These are phyloP conservation scores for Russula ochroleuca DNA, from an alignment of 768 basidiomycete species.

Conservation along the genomic window DNA sequence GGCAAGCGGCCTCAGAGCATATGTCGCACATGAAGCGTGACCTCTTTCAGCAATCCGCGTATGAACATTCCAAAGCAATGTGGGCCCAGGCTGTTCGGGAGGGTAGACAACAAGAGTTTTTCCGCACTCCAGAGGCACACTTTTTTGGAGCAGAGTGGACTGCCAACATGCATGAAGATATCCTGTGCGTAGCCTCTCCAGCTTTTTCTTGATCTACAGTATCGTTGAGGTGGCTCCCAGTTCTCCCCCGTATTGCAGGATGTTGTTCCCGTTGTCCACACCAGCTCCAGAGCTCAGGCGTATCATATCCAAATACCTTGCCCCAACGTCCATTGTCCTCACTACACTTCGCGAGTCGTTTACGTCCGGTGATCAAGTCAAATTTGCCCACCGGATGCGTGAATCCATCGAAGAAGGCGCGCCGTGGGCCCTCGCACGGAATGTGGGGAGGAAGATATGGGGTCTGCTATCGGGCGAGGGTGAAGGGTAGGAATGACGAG, in stretches of 20 bases:
- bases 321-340: constrained; percentile 52
- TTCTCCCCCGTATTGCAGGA: constrained; percentile 36
- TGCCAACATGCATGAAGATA: constrained; percentile 23
- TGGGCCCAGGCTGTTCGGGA: constrained; percentile 51
- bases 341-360: constrained; percentile 51
- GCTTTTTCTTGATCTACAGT: background rate
- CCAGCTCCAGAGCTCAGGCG: constrained; percentile 51
- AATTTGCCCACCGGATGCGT: constrained; percentile 55
- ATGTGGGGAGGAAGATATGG: constrained; percentile 41
- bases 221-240: constrained; percentile 7
- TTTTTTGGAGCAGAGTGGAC: constrained; percentile 23
- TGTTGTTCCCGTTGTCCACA: constrained; percentile 57
- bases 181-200: constrained; percentile 20
- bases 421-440: constrained; percentile 46
- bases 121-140: constrained; percentile 19
- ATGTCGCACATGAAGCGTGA: constrained; percentile 55
- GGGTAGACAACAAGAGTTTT: constrained; percentile 35
- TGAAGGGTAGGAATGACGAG: constrained; percentile 16
- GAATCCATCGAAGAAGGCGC: constrained; percentile 62
- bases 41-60: constrained; percentile 47
- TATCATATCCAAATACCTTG: constrained; percentile 50
- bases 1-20: constrained; percentile 51
- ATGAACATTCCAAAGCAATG: constrained; percentile 41
- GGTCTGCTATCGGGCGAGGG: constrained; percentile 24
- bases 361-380: constrained; percentile 51